A percentile compares a stretch with the other conserved stretches of the same genome.
Conservation (phyloP, 768 basidiomycete genomes). For the Trametes sanguinea region DNA sequence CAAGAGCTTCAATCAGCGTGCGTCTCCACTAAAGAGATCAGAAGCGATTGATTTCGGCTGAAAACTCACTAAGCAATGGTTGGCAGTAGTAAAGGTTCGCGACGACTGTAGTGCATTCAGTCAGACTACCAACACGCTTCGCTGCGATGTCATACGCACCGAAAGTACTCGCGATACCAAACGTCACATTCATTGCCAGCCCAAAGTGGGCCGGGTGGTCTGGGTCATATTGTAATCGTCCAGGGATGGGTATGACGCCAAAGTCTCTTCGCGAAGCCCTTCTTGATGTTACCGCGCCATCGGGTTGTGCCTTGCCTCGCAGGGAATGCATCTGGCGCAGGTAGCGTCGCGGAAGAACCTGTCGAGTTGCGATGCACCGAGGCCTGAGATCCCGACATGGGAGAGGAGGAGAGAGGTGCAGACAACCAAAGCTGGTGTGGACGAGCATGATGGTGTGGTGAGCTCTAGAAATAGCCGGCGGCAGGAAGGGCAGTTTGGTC, state of each 20-base stretch:
- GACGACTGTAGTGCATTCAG: slow-evolving; percentile 42
- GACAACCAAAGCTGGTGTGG: background rate
- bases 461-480: background rate
- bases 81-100: slow-evolving; percentile 86
- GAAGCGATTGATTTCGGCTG: background rate
- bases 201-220: slow-evolving; percentile 40
- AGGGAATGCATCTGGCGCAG: background rate
- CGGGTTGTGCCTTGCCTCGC: background rate
- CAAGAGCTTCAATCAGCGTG: background rate
- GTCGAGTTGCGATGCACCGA: slow-evolving; percentile 1
- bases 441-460: background rate
- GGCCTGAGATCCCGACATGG: background rate
- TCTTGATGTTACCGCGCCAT: background rate
- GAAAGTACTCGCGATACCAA: slow-evolving; percentile 51
- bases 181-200: slow-evolving; percentile 43
- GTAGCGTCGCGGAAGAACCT: slow-evolving; percentile 1
- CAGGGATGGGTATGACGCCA: slow-evolving; percentile 50
- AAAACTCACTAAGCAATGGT: slow-evolving; percentile 63
- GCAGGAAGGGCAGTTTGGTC: background rate
- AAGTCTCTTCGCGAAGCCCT: slow-evolving; percentile 32
- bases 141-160: slow-evolving; percentile 29
- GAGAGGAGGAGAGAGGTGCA: background rate
- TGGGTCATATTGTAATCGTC: slow-evolving; percentile 42
- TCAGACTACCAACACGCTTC: background rate
- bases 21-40: slow-evolving; percentile 10